Percentiles rank a stretch among this genome's conserved stretches.
Evolutionary conservation across 768 basidiomycete genomes (phyloP).

Genomic region (Gymnopilus dilepis): DNA sequence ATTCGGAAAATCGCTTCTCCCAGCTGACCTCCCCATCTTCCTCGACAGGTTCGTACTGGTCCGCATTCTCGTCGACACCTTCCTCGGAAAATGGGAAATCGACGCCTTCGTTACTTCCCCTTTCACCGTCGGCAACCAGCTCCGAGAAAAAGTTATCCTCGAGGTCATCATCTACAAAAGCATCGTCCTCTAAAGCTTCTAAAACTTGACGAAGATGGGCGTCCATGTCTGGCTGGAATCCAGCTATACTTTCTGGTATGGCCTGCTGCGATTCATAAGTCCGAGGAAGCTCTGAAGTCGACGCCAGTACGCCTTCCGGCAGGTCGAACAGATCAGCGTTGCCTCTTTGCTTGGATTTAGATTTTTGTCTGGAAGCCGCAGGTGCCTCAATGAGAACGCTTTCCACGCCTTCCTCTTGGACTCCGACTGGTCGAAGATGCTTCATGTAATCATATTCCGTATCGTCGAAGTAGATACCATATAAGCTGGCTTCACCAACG

Average conservation of each 20-base stretch:
- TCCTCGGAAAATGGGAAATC: conserved; percentile 73
- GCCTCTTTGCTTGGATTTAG: conserved; percentile 32
- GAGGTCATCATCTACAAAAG: conserved; percentile 81
- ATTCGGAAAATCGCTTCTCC: conserved; percentile 82
- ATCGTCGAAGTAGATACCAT: conserved; percentile 95
- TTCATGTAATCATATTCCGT: conserved; percentile 98
- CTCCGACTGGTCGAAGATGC: conserved; percentile 82
- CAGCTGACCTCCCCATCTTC: conserved; percentile 55
- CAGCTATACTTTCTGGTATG: conserved; percentile 81
- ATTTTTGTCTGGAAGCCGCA: conserved; percentile 40
- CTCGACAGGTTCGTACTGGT: conserved; percentile 29
- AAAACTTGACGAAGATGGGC: conserved; percentile 91
- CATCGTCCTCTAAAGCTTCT: conserved; percentile 95
- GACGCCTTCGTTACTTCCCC: conserved; percentile 60
- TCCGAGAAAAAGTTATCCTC: conserved; percentile 81
- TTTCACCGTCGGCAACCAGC: conserved; percentile 74
- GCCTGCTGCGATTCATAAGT: conserved; percentile 79
- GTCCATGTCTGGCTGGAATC: conserved; percentile 96
- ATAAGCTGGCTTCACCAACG: conserved; percentile 85
- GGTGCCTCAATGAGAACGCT: conserved; percentile 84
- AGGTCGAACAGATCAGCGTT: conserved; percentile 59
- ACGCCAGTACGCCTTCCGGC: conserved; percentile 75
- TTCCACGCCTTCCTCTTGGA: conserved; percentile 81
- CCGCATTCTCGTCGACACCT: conserved; percentile 35
- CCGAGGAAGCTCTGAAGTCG: conserved; percentile 71